Percentiles rank a stretch among this genome's conserved stretches.
phyloP scores from a whole-genome alignment of 1,284 basidiomycete genomes.

The Sanghuangporus baumii region DNA sequence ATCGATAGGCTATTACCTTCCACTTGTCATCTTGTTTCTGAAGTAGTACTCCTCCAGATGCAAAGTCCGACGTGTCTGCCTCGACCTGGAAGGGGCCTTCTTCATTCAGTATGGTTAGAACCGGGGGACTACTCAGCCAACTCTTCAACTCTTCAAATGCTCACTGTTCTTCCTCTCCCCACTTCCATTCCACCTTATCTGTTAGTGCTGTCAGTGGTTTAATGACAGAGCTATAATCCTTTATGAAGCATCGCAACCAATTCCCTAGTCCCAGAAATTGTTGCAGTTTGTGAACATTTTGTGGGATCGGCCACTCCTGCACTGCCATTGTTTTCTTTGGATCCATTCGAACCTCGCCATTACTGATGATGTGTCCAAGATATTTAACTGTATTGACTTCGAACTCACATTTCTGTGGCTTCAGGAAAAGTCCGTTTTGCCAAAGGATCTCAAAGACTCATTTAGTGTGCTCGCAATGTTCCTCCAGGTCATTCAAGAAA shows the following conservation, averaged over 20 bases:
- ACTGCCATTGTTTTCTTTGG: too few relatives aligned
- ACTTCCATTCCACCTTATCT: background rate
- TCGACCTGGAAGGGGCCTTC: background rate
- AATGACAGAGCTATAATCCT: too few relatives aligned
- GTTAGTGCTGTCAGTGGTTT: too few relatives aligned
- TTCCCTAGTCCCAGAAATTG: background rate
- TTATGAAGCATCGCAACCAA: background rate
- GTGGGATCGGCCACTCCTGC: background rate
- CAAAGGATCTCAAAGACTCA: background rate
- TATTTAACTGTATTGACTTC: background rate
- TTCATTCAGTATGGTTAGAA: background rate
- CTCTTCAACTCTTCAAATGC: background rate
- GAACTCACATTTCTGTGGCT: too few relatives aligned
- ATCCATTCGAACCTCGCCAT: background rate
- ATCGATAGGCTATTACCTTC: constrained; percentile 22
- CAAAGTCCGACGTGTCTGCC: background rate
- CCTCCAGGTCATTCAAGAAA: background rate
- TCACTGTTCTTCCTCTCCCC: background rate
- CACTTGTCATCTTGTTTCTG: background rate
- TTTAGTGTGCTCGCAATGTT: background rate
- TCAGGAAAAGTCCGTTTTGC: background rate
- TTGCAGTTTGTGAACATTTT: background rate
- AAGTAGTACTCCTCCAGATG: background rate
- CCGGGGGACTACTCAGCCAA: background rate
- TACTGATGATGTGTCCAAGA: background rate